Base-by-base conservation (phyloP, 805 yeast genomes). In the Debaryomyces castellii region DNA sequence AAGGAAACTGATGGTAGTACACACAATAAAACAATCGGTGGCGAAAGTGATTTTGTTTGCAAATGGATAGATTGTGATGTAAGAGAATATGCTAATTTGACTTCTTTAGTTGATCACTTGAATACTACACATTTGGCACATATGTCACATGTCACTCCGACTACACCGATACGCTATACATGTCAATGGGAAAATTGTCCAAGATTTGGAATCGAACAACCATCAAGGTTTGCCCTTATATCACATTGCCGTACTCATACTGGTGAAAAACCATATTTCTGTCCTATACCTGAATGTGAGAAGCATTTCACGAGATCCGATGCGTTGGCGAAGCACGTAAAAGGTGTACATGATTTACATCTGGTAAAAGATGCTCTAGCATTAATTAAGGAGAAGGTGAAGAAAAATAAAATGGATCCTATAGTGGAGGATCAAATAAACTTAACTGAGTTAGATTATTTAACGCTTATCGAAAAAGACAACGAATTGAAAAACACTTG, bases 241-340 rank as follows among this genome's bases (percentile, higher is more conserved):
- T 71, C 85, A 0, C 92, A 85, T 57, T 67, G 83, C 51, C 61
- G 88, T 45, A 71, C 80, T 1, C 92, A 86, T 59, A 80, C 86
- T 0, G 83, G 85, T 1, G 87, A 84, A 53, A 75, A 75, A 53
- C 88, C 88, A 28, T 82, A 77, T 52, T 77, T 71, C 53, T 86
- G 92, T 59, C 72, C 78, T 1, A 67, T 83, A 11, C 87, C 87
- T 1, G 87, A 83, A 51, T 86, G 92, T 60, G 76, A 74, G 41
- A 73, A 78, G 49, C 74, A 74, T 38, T 84, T 83, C 55, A 74
- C 81, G 0, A 61, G 85, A 44, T 69, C 82, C 0, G 87, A 81
- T 50, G 87, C 85, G 1, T 69, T 87, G 49, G 76, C 82, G 16
- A 78, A 80, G 51, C 92, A 87, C 61, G 69, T 84, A 46, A 73